phyloP scores from a whole-genome alignment of 2,329 filamentous ascomycete species.

The Ambrosiella xylebori region DNA sequence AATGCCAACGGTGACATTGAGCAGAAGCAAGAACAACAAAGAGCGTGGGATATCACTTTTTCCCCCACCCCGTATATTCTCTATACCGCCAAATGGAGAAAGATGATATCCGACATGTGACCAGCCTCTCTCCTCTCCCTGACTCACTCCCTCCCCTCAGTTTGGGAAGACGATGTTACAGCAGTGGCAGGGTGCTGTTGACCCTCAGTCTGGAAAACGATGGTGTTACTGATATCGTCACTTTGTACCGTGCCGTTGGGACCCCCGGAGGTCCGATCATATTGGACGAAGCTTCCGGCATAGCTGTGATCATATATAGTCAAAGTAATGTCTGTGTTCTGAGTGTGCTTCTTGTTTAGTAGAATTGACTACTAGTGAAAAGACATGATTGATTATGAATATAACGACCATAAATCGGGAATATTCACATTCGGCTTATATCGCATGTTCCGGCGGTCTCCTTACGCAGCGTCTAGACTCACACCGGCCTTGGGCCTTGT shows the following conservation, averaged over 20 bases:
- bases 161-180: too few relatives aligned
- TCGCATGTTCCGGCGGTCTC: neutral
- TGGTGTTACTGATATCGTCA: too few relatives aligned
- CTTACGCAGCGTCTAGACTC: neutral
- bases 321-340: neutral
- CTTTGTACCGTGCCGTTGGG: constrained; percentile 3
- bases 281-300: too few relatives aligned
- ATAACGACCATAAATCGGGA: neutral
- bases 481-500: neutral
- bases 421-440: neutral
- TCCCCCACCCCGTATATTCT: too few relatives aligned
- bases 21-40: too few relatives aligned
- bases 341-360: neutral
- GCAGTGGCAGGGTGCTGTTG: neutral
- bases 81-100: too few relatives aligned
- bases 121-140: neutral
- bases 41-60: too few relatives aligned
- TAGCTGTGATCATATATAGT: neutral
- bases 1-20: too few relatives aligned
- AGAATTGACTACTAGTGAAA: neutral
- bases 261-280: neutral
- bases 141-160: too few relatives aligned
- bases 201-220: neutral
- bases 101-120: neutral
- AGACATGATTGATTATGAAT: neutral